Evolutionary conservation across 108 stramenopile genomes (phyloP), one percentile per base, ranked within the genome.

Genomic region (Epithemia pelagica): DNA sequence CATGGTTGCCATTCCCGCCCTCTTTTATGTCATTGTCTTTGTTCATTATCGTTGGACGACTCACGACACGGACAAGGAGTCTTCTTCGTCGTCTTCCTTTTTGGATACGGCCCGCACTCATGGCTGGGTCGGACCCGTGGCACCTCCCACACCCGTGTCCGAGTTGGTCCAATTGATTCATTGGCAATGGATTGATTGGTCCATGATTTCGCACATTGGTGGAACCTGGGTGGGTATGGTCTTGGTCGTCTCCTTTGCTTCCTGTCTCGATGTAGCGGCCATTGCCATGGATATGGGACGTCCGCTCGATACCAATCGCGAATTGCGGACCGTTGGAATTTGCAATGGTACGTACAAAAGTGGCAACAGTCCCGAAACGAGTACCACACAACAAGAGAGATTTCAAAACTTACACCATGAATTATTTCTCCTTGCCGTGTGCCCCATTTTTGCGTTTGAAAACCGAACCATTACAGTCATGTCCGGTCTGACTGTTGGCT

Each of bases 211-310:
- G 26, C 62, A 87, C 30, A 70, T 94, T 30, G 58, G 95, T 2
- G 77, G 92, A 10, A 90, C 88, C 23, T 94, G 92, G 92, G 62
- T 84, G 8, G 96, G 92, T n/a, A 96, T 98, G 98, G 94, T 91
- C 32, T 93, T 97, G 70, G 98, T 98, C 1, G 98, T 98, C n/a
- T 94, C 94, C 0, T 98, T 98, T 77, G 86, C 91, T 25, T 92
- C 91, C 31, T 96, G 95, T 62, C 69, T 98, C 24, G 98, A 98
- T 72, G 92, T 98, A 2, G 96, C 98, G 1, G 98, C 91, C 19
- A 92, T 92, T 62, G 53, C 67, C 10, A 89, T 92, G 81, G 88
- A 92, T 52, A 92, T 86, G 91, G 96, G 96, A 30, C 74, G 85
- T 72, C 86, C 96, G 0, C 75, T 98, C 46, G 96, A 98, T 70